phyloP scores from a whole-genome alignment of 2,329 filamentous ascomycete genomes.

The Colletotrichum navitas region DNA sequence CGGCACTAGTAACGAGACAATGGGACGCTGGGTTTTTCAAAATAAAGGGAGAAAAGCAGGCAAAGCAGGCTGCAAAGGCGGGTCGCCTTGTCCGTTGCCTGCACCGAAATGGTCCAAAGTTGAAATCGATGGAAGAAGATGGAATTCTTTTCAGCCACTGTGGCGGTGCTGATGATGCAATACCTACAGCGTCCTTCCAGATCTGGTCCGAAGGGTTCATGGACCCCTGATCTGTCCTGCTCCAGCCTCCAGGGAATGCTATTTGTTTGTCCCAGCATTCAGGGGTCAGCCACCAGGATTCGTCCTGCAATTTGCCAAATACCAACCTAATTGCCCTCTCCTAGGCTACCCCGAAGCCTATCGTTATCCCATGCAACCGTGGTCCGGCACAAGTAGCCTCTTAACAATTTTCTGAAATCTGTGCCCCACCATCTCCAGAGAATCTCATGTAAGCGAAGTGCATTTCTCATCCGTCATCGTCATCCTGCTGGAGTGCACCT shows the following conservation, averaged over 20 bases:
- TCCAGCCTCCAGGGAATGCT: slow-evolving; percentile 4
- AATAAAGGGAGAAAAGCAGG: slow-evolving; percentile 40
- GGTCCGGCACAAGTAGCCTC: slow-evolving; percentile 5
- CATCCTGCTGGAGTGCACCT: background rate
- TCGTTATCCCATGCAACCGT: slow-evolving; percentile 11
- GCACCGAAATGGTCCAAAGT: slow-evolving; percentile 35
- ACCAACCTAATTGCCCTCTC: slow-evolving; percentile 20
- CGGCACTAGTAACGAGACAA: slow-evolving; percentile 35
- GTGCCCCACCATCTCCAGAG: slow-evolving; percentile 8
- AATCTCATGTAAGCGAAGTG: slow-evolving; percentile 32
- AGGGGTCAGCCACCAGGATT: slow-evolving; percentile 11
- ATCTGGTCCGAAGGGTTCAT: slow-evolving; percentile 29
- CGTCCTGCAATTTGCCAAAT: background rate
- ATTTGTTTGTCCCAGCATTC: slow-evolving; percentile 6
- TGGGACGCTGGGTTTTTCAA: slow-evolving; percentile 43
- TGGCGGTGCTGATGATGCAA: slow-evolving; percentile 44
- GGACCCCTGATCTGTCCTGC: slow-evolving; percentile 34
- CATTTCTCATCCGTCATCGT: slow-evolving; percentile 37
- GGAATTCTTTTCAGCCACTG: slow-evolving; percentile 44
- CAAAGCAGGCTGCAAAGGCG: slow-evolving; percentile 39
- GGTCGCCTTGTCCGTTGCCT: slow-evolving; percentile 41
- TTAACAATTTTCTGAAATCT: slow-evolving; percentile 33
- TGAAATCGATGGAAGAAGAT: slow-evolving; percentile 43
- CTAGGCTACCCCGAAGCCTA: slow-evolving; percentile 24
- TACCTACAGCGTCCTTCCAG: slow-evolving; percentile 26